Conservation (phyloP, 768 basidiomycete species). For the Phaffia tasmanica region DNA sequence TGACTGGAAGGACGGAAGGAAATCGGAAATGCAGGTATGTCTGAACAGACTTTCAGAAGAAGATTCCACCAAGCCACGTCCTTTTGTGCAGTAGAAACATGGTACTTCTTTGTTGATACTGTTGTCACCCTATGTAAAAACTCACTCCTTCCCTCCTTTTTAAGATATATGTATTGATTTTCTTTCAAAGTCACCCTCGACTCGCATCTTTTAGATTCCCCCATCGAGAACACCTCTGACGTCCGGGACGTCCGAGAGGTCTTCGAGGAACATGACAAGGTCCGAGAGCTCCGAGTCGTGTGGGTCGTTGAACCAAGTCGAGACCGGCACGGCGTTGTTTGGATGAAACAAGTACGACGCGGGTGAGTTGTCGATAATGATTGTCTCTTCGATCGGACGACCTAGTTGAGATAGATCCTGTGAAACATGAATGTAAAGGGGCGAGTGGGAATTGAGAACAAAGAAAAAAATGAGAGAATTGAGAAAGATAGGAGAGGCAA, state of each 20-base stretch:
- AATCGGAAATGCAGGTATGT: neutral
- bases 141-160: neutral
- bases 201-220: conserved; percentile 28
- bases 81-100: neutral
- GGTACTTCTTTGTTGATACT: neutral
- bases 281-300: conserved; percentile 97
- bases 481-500: too few relatives aligned
- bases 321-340: conserved; percentile 97
- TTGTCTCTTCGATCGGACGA: conserved; percentile 81
- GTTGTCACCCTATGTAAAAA: neutral
- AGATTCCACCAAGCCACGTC: neutral
- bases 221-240: conserved; percentile 85
- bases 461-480: neutral
- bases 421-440: conserved; percentile 1
- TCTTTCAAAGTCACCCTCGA: neutral
- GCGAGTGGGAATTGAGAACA: neutral
- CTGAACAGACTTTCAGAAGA: neutral
- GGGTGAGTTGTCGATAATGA: conserved; percentile 97
- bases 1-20: neutral
- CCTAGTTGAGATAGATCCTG: conserved; percentile 96
- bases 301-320: conserved; percentile 98
- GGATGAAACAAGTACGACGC: conserved; percentile 99
- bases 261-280: conserved; percentile 83
- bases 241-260: conserved; percentile 73
- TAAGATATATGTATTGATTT: neutral